Conservation (phyloP, 352 stramenopile species). For the Pythium grandisporangium region DNA sequence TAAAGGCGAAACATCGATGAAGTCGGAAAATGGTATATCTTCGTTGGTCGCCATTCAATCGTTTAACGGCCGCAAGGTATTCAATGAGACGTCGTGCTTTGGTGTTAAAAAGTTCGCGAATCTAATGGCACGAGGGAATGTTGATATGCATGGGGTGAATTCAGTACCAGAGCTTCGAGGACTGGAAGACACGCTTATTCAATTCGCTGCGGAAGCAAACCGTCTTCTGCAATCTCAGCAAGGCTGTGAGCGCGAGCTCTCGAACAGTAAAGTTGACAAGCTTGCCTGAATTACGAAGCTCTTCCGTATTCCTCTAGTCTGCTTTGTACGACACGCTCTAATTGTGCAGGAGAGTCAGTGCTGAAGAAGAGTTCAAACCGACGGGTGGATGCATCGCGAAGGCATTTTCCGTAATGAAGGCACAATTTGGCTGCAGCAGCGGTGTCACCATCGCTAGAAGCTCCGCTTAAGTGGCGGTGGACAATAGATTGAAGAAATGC, state of each 20-base stretch:
- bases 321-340: background rate
- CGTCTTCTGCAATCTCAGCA: background rate
- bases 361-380: background rate
- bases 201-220: slow-evolving; percentile 5
- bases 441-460: background rate
- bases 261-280: background rate
- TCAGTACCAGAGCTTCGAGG: background rate
- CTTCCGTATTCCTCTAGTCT: background rate
- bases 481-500: slow-evolving; percentile 10
- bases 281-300: background rate
- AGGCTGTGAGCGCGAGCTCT: background rate
- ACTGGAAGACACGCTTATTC: slow-evolving; percentile 11
- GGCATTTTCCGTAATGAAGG: slow-evolving; percentile 6
- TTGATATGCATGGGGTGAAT: slow-evolving; percentile 1
- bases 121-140: background rate
- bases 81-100: slow-evolving; percentile 64
- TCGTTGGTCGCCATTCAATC: slow-evolving; percentile 47
- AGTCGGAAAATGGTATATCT: too few species aligned
- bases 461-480: background rate
- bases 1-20: background rate
- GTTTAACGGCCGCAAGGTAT: slow-evolving; percentile 46
- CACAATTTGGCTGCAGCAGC: slow-evolving; percentile 5
- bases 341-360: background rate
- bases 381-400: background rate
- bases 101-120: slow-evolving; percentile 39